Percentiles rank a stretch among this genome's conserved stretches.
Conservation (phyloP, 1,284 basidiomycete species). For the Ceratobasidium sp. region DNA sequence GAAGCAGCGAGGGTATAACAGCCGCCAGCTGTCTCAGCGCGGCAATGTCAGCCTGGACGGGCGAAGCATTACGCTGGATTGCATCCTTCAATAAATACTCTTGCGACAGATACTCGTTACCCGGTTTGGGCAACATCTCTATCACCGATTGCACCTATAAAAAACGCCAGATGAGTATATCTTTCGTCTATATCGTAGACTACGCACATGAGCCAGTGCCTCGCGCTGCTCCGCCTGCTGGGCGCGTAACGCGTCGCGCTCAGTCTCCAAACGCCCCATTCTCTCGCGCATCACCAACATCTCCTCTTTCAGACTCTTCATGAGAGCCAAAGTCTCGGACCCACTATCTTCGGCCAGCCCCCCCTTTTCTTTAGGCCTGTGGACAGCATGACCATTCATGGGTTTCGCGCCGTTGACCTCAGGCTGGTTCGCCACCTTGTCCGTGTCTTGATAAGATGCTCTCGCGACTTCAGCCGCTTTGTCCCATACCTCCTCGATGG, state of each 20-base stretch:
- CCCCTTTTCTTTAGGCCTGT: neutral
- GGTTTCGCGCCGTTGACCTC: neutral
- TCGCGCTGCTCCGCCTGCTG: conserved; percentile 11
- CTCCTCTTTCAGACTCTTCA: conserved; percentile 15
- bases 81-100: neutral
- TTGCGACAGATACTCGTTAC: neutral
- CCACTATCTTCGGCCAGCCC: neutral
- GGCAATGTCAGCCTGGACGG: neutral
- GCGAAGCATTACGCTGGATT: neutral
- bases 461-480: neutral
- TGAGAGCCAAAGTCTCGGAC: neutral
- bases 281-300: neutral
- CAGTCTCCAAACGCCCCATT: neutral
- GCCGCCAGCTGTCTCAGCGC: conserved; percentile 8
- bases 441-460: neutral
- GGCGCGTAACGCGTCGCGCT: neutral
- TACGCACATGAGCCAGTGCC: conserved; percentile 14
- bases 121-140: conserved; percentile 3
- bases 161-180: neutral
- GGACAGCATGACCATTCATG: neutral
- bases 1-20: conserved; percentile 20
- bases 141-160: conserved; percentile 29
- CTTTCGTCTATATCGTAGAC: neutral
- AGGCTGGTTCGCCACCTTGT: neutral
- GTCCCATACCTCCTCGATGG: conserved; percentile 10